Evolutionary conservation across 1,139 yeast genomes (phyloP).

Genomic region (Pichia sp.): DNA sequence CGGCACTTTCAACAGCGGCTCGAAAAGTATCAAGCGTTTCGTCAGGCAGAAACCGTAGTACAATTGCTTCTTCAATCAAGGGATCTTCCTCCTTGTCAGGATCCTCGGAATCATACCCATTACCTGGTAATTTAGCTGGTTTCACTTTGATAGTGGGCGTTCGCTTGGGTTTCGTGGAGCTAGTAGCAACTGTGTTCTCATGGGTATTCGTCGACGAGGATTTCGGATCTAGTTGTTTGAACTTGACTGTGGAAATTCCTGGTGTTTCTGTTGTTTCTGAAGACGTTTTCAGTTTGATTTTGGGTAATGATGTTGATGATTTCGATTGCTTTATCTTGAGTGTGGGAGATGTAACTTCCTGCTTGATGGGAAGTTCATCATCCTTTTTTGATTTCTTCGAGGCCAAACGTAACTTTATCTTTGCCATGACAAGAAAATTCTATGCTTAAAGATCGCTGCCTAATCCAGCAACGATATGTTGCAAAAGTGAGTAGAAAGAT

Average conservation of each 20-base stretch:
- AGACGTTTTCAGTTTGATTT: conserved; percentile 32
- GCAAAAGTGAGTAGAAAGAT: not conserved
- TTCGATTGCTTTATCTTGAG: conserved; percentile 3
- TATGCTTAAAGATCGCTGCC: not conserved
- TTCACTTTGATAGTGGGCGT: conserved; percentile 72
- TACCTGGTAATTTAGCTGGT: conserved; percentile 84
- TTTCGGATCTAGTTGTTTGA: conserved; percentile 19
- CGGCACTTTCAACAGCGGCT: conserved; percentile 71
- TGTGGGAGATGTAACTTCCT: conserved; percentile 6
- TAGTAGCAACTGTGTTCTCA: not conserved
- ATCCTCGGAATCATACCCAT: conserved; percentile 96
- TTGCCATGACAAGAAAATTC: conserved; percentile 15
- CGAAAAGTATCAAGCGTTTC: conserved; percentile 69
- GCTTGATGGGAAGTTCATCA: not conserved
- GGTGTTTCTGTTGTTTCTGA: not conserved
- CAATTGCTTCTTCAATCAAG: conserved; percentile 77
- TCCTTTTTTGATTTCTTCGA: conserved; percentile 12
- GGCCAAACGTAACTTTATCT: conserved; percentile 20
- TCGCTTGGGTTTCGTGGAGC: conserved; percentile 19
- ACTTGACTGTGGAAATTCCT: conserved; percentile 25
- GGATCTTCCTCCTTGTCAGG: conserved; percentile 97
- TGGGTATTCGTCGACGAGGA: conserved; percentile 1
- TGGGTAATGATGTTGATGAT: conserved; percentile 20
- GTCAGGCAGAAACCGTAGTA: conserved; percentile 76
- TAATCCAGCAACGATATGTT: not conserved